Evolutionary conservation across 2,329 filamentous ascomycete species (phyloP), one percentile per base, ranked within the genome.

Genomic region (Aspergillus caelatus): DNA sequence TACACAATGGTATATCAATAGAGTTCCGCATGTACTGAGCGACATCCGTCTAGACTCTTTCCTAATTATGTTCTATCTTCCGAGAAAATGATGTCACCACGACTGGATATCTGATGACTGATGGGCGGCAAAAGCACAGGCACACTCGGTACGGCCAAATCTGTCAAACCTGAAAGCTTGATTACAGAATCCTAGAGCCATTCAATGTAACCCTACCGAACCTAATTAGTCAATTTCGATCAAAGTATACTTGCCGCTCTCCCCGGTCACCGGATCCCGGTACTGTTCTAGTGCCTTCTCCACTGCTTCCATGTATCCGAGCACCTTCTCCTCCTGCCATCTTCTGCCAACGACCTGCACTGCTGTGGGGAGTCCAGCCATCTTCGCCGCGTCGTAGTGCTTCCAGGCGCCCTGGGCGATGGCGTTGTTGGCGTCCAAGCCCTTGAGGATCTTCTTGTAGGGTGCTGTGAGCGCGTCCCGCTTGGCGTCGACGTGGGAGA

Each of bases 311-410:
- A 96, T 96, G 16, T 90, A 84, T 0, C 89, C 88, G 57, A 97
- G 79, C 0, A 96, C 92, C 81, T 94, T 95, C 80, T 97, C 93
- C 76, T 97, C 93, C 74, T 95, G 89, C 70, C 96, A 79, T 41
- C 93, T 84, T 48, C 90, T 83, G 0, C 93, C 93, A 0, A 96
- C 89, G 28, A 96, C 84, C 77, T 97, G 93, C 9, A 97, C 89
- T 0, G 88, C 94, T 0, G 96, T 92, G 0, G 94, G 94, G 46
- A 97, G 81, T 0, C 93, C 94, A 54, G 92, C 89, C 94, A 97
- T 97, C 63, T 87, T 88, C 16, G 82, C 80, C 0, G 92, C 89
- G 75, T 97, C 88, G 75, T 97, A 97, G 70, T 93, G 85, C 78
- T 91, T 93, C 77, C 95, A 96, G 0, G 92, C 94, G 3, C 94